Evolutionary conservation across 1,139 yeast genomes (phyloP).

Genomic region (Geotrichum aggregatum): DNA sequence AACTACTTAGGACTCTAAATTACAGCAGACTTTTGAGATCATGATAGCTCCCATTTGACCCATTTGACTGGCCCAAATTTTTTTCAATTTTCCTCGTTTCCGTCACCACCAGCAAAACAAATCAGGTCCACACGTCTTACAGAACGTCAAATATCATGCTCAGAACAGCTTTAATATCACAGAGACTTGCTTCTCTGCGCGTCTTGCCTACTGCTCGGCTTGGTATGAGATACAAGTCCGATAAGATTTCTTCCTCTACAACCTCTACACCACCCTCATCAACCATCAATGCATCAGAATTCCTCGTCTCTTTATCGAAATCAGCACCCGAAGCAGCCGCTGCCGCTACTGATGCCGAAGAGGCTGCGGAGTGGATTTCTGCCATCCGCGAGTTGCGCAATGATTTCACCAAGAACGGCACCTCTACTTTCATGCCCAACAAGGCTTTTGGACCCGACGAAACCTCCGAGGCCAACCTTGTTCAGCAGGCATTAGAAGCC

Average conservation of each 20-base stretch:
- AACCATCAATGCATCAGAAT: slow-evolving; percentile 21
- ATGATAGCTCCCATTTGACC: not conserved
- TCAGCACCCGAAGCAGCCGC: slow-evolving; percentile 22
- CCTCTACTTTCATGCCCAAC: slow-evolving; percentile 30
- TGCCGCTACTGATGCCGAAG: slow-evolving; percentile 49
- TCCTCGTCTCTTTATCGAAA: slow-evolving; percentile 18
- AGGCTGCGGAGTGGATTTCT: slow-evolving; percentile 62
- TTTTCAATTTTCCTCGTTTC: slow-evolving; percentile 2
- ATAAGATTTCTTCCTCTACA: not conserved
- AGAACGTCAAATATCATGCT: slow-evolving; percentile 2
- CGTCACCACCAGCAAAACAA: not conserved
- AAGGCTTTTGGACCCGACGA: slow-evolving; percentile 36
- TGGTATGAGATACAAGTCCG: slow-evolving; percentile 13
- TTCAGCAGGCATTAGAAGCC: slow-evolving; percentile 26
- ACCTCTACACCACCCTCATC: not conserved
- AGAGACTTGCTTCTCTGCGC: slow-evolving; percentile 2
- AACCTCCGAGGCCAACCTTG: slow-evolving; percentile 29
- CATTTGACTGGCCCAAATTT: slow-evolving; percentile 16
- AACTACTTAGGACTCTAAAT: slow-evolving; percentile 10
- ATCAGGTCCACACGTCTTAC: not conserved
- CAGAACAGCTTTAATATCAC: slow-evolving; percentile 14
- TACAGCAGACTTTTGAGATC: not conserved
- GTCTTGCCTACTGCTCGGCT: slow-evolving; percentile 6
- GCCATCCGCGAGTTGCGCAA: slow-evolving; percentile 56
- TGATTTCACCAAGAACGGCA: slow-evolving; percentile 42